Base-by-base conservation (phyloP, 106 monocot species). In the Dioscorea alata region DNA sequence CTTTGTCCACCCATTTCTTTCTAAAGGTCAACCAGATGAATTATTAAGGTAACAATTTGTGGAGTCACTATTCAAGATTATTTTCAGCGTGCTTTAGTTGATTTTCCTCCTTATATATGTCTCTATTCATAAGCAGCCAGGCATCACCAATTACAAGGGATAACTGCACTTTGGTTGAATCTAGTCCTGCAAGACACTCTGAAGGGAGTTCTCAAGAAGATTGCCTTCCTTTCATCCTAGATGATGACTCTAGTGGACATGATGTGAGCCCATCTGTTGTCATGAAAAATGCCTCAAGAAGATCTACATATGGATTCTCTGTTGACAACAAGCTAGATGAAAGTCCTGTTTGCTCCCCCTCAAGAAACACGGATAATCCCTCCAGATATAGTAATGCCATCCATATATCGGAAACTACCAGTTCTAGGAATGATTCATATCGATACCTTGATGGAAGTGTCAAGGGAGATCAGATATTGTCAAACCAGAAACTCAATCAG, bases 1-100 rank as follows among this genome's bases (percentile, higher is more conserved):
- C 74, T 87, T 99, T 60, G 83, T 85, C 71, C 92, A 99, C 69
- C 89, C 59, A 63, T 99, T 99, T 83, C 84, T 99, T 68, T 68
- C 65, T 22, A 69, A 81, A 62, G 68, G 59, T 13, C 31, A 51
- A 20, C 49, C 50, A 33, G 68, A 85, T 19, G 79, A 79, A 76
- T 76, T 80, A 13, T 63, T 57, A 16, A 87, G 92, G 97, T 90
- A 68, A 83, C 57, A 61, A 51, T 59, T 12, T 28, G 31, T 8
- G 21, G 42, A 42, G 42, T 10, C 42, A 10, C 42, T 10, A 42
- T 42, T 42, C 42, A 42, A 42, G 42, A 8, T 10, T 42, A 42
- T 42, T 42, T 42, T 42, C 42, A 3, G 42, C 42, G 0, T 10
- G 42, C 10, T 42, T 42, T 6, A 3, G 2, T 42, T 42, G 42